phyloP scores from a whole-genome alignment of 306 rosid genomes.

The Sicyos baderoa region DNA sequence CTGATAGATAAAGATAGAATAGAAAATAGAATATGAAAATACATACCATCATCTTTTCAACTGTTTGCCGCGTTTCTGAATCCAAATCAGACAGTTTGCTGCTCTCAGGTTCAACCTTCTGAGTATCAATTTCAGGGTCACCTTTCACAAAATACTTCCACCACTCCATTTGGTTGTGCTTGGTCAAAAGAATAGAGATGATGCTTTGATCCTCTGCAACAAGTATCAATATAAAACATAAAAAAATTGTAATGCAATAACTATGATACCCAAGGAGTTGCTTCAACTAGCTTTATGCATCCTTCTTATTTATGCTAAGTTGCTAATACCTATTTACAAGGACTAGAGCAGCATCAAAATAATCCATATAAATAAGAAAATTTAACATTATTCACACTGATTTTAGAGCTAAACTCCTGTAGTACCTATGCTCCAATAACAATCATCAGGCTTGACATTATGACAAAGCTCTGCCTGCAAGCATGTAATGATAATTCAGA shows the following conservation, averaged over 20 bases:
- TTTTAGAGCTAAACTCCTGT: neutral
- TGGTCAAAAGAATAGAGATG: constrained; percentile 77
- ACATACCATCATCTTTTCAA: constrained; percentile 92
- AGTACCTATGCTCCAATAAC: constrained; percentile 89
- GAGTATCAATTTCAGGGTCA: constrained; percentile 81
- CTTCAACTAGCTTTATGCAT: neutral
- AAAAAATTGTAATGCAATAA: neutral
- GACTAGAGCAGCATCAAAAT: neutral
- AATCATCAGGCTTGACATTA: constrained; percentile 70
- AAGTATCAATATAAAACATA: constrained; percentile 10
- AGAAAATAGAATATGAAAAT: neutral
- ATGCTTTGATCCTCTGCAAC: constrained; percentile 79
- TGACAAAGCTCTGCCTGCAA: constrained; percentile 58
- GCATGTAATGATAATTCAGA: constrained; percentile 13
- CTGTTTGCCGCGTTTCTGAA: constrained; percentile 77
- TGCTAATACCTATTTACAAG: neutral
- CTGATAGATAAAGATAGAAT: neutral
- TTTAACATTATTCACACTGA: neutral
- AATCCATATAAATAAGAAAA: neutral
- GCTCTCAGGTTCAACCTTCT: constrained; percentile 82
- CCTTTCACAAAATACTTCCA: constrained; percentile 89
- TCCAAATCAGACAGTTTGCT: constrained; percentile 85
- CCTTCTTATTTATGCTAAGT: neutral
- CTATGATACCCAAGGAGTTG: neutral
- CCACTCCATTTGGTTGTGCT: constrained; percentile 95